Evolutionary conservation across 192 early-diverging fungal genomes (phyloP).

Genomic region (Kickxella alabastrina): DNA sequence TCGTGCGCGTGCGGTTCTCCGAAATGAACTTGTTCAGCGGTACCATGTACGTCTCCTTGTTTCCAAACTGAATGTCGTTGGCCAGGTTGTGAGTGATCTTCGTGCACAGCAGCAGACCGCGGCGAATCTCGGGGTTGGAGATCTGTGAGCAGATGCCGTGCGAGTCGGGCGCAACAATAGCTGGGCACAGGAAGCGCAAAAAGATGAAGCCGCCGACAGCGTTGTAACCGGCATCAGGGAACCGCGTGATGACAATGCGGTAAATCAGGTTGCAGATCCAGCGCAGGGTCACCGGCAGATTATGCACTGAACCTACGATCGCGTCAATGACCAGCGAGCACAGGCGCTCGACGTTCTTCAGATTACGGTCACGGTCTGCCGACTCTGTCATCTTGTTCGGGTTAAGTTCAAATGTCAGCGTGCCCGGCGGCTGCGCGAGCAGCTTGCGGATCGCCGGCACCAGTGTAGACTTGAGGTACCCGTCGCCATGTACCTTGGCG

Average conservation of each 20-base stretch:
- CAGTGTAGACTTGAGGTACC: slow-evolving; percentile 77
- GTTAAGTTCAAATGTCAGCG: slow-evolving; percentile 88
- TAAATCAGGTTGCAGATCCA: slow-evolving; percentile 81
- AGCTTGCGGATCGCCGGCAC: slow-evolving; percentile 75
- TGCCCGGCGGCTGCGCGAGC: slow-evolving; percentile 57
- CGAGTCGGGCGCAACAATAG: slow-evolving; percentile 87
- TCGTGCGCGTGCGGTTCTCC: slow-evolving; percentile 76
- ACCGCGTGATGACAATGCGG: slow-evolving; percentile 69
- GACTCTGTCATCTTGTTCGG: slow-evolving; percentile 65
- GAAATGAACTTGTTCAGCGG: slow-evolving; percentile 85
- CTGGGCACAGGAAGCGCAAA: slow-evolving; percentile 92
- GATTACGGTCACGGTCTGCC: slow-evolving; percentile 68
- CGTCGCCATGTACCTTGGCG: slow-evolving; percentile 74
- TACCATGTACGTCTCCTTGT: slow-evolving; percentile 93
- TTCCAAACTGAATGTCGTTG: slow-evolving; percentile 92
- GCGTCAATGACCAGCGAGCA: slow-evolving; percentile 78
- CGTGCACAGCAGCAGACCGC: slow-evolving; percentile 84
- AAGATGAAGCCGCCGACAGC: slow-evolving; percentile 96
- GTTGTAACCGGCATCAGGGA: slow-evolving; percentile 78
- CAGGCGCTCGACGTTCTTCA: slow-evolving; percentile 72
- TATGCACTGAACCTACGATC: slow-evolving; percentile 68
- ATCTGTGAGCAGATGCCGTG: slow-evolving; percentile 70
- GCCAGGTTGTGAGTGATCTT: slow-evolving; percentile 97
- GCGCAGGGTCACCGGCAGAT: slow-evolving; percentile 69
- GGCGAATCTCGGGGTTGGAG: slow-evolving; percentile 66